phyloP scores from a whole-genome alignment of 2,329 filamentous ascomycete genomes.

The Macrophomina tecta region DNA sequence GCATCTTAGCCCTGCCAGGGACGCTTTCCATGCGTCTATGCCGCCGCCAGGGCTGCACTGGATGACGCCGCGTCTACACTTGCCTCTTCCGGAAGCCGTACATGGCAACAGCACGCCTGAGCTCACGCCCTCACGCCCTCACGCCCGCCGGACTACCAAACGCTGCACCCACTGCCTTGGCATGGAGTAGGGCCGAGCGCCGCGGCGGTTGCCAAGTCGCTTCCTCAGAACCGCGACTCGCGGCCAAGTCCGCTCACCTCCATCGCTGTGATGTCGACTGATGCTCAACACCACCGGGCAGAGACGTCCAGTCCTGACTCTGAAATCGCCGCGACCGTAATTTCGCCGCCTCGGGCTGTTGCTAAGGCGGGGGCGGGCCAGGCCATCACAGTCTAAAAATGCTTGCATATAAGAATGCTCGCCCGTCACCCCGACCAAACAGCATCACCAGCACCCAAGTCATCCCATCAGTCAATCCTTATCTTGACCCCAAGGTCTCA shows the following conservation, averaged over 20 bases:
- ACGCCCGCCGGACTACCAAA: not conserved
- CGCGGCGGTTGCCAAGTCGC: not conserved
- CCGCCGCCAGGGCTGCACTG: not conserved
- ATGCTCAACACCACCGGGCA: not conserved
- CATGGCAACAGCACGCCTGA: constrained; percentile 7
- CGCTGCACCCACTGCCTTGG: not conserved
- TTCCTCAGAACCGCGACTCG: not conserved
- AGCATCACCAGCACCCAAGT: not conserved
- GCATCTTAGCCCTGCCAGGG: not conserved
- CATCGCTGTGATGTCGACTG: not conserved
- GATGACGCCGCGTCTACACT: not conserved
- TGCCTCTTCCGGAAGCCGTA: not conserved
- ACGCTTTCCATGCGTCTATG: not conserved
- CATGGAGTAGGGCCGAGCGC: not conserved
- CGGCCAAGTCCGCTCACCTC: not conserved
- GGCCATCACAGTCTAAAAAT: not conserved
- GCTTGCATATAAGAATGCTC: constrained; percentile 1
- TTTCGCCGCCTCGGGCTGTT: not conserved
- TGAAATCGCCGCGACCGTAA: not conserved
- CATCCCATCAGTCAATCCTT: not conserved
- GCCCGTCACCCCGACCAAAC: not conserved
- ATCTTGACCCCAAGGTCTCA: not conserved
- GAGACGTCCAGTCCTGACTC: not conserved
- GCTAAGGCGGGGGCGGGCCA: not conserved
- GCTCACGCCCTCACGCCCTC: not conserved